These are phyloP conservation scores for Raphidocelis subcapitata DNA, from an alignment of 139 green algal species.

Conservation along the genomic window DNA sequence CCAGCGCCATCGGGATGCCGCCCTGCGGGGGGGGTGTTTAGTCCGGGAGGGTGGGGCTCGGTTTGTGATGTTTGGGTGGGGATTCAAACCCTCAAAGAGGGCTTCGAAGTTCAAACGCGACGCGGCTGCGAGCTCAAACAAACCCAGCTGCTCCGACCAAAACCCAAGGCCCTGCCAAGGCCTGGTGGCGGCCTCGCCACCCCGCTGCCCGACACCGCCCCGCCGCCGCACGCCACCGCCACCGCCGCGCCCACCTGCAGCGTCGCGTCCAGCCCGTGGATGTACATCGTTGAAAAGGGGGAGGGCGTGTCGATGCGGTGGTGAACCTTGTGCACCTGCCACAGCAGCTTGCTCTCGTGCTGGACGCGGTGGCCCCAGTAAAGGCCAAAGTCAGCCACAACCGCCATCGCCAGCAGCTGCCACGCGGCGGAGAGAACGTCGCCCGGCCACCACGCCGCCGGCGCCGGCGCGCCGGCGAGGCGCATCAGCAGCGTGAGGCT, in stretches of 20 bases:
- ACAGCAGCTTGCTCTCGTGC: slow-evolving; percentile 18
- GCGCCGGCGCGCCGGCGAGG: too few relatives aligned
- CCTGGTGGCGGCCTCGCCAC: too few relatives aligned
- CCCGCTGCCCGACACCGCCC: too few relatives aligned
- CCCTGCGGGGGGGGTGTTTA: slow-evolving; percentile 12
- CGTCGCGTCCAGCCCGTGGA: slow-evolving; percentile 13
- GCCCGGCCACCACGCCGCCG: not conserved
- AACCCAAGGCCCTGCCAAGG: too few relatives aligned
- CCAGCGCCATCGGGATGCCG: slow-evolving; percentile 14
- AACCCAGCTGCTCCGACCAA: too few relatives aligned
- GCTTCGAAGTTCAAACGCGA: too few relatives aligned
- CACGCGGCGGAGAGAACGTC: not conserved
- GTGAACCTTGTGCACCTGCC: slow-evolving; percentile 14
- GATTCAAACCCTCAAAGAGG: too few relatives aligned
- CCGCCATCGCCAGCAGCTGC: slow-evolving; percentile 9
- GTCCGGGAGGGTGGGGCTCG: too few relatives aligned
- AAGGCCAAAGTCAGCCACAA: slow-evolving; percentile 20
- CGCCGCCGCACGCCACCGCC: too few relatives aligned
- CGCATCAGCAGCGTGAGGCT: slow-evolving; percentile 9
- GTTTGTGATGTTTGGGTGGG: too few relatives aligned
- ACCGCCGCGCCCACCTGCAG: slow-evolving; percentile 2
- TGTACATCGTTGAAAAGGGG: slow-evolving; percentile 16
- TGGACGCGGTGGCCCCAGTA: slow-evolving; percentile 18
- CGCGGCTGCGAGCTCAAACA: too few relatives aligned
- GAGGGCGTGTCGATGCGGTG: slow-evolving; percentile 24